Evolutionary conservation across 108 stramenopile genomes (phyloP).

Genomic region (Nitzschia sp.): DNA sequence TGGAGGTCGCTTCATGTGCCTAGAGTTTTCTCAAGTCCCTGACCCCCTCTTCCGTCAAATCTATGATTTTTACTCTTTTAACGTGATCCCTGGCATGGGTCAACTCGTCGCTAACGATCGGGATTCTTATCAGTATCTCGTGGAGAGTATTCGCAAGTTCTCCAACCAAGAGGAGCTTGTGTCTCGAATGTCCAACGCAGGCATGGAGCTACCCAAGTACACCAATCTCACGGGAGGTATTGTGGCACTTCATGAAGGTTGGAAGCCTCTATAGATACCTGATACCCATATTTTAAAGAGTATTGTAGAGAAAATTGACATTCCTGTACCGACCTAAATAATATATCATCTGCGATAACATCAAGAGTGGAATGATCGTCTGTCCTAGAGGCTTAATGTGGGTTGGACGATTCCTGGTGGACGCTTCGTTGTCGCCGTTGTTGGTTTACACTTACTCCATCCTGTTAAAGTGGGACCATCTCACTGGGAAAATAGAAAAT

Average conservation of each 20-base stretch:
- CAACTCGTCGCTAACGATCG: constrained; percentile 92
- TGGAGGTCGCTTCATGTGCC: constrained; percentile 96
- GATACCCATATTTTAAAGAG: no score
- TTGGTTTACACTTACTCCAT: no score
- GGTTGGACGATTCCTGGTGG: no score
- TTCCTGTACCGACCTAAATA: no score
- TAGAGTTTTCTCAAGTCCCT: constrained; percentile 93
- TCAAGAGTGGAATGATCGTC: no score
- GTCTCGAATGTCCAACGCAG: constrained; percentile 75
- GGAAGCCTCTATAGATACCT: constrained; percentile 63
- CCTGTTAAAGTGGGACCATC: no score
- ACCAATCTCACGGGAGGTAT: constrained; percentile 91
- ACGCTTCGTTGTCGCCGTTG: no score
- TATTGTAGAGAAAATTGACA: no score
- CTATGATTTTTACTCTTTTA: constrained; percentile 92
- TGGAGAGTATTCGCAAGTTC: constrained; percentile 97
- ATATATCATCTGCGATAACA: no score
- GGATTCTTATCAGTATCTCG: constrained; percentile 96
- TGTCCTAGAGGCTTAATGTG: no score
- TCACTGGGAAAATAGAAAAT: no score
- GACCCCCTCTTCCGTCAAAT: constrained; percentile 59
- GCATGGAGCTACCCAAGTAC: constrained; percentile 74
- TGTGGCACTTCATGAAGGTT: constrained; percentile 91
- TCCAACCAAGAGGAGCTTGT: constrained; percentile 87
- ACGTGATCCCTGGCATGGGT: constrained; percentile 92